Percentiles rank a stretch among this genome's conserved stretches.
phyloP scores from a whole-genome alignment of 176 grass and related monocot species.

The Bothriochloa decipiens region DNA sequence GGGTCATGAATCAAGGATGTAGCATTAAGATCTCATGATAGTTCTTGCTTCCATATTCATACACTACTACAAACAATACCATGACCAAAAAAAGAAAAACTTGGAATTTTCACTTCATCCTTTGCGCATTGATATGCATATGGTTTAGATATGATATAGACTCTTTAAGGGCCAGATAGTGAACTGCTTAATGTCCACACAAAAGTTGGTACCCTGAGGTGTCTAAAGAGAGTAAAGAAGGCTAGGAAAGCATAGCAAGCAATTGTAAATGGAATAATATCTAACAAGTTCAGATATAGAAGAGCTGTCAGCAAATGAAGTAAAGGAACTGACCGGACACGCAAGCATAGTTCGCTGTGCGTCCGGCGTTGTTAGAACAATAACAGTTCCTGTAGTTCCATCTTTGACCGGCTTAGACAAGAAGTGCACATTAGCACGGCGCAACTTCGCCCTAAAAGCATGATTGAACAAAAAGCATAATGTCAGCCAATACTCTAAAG shows the following conservation, averaged over 20 bases:
- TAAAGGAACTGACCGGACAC: constrained; percentile 67
- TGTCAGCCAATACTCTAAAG: constrained; percentile 31
- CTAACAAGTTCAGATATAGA: not conserved
- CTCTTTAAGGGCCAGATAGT: not conserved
- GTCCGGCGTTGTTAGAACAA: constrained; percentile 95
- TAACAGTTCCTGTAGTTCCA: constrained; percentile 89
- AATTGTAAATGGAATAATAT: not conserved
- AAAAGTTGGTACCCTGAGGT: constrained; percentile 7
- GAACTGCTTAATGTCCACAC: constrained; percentile 20
- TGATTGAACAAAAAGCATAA: constrained; percentile 23
- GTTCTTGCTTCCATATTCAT: constrained; percentile 7
- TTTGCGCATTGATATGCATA: not conserved
- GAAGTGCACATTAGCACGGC: constrained; percentile 88
- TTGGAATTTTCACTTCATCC: not conserved
- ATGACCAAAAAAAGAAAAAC: not conserved
- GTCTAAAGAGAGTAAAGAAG: not conserved
- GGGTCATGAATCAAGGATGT: not conserved
- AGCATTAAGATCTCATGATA: not conserved
- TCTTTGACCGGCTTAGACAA: constrained; percentile 83
- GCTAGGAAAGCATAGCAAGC: not conserved
- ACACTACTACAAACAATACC: not conserved
- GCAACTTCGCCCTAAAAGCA: constrained; percentile 59
- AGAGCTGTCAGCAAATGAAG: constrained; percentile 23
- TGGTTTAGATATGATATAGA: not conserved
- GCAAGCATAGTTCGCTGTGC: constrained; percentile 97